Percentiles rank a stretch among this genome's conserved stretches.
These are phyloP conservation scores for Litchi chinensis DNA, from an alignment of 345 rosid species.

Conservation along the genomic window DNA sequence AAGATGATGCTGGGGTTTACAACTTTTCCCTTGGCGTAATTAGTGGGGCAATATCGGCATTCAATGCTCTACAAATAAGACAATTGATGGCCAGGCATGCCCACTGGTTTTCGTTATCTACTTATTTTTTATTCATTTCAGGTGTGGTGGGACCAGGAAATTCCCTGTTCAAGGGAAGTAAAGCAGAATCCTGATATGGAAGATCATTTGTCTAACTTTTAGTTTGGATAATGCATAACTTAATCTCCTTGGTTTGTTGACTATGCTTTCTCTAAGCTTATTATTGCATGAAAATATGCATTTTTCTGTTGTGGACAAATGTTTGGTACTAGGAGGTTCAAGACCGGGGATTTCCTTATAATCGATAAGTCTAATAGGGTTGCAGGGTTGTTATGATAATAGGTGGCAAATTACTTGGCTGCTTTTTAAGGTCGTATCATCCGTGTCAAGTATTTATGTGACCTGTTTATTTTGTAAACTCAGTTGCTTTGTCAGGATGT, in stretches of 20 bases:
- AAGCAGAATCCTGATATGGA: slow-evolving; percentile 4
- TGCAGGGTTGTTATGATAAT: neutral
- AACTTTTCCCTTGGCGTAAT: slow-evolving; percentile 24
- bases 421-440: neutral
- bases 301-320: neutral
- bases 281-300: slow-evolving; percentile 2
- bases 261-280: neutral
- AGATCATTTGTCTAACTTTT: slow-evolving; percentile 14
- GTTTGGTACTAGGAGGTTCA: neutral
- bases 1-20: slow-evolving; percentile 38
- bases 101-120: slow-evolving; percentile 11
- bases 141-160: slow-evolving; percentile 17
- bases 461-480: neutral
- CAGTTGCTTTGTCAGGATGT: neutral
- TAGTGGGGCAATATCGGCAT: slow-evolving; percentile 34
- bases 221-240: slow-evolving; percentile 1
- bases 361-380: neutral
- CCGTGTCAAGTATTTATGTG: neutral
- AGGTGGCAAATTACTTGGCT: neutral
- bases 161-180: slow-evolving; percentile 6
- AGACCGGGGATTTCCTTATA: neutral
- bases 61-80: slow-evolving; percentile 23
- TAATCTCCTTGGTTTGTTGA: slow-evolving; percentile 4
- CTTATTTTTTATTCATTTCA: slow-evolving; percentile 19
- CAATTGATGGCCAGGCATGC: slow-evolving; percentile 10